A percentile compares a stretch with the other conserved stretches of the same genome.
phyloP scores from a whole-genome alignment of 2,329 filamentous ascomycete genomes.

The Exophiala sp. region DNA sequence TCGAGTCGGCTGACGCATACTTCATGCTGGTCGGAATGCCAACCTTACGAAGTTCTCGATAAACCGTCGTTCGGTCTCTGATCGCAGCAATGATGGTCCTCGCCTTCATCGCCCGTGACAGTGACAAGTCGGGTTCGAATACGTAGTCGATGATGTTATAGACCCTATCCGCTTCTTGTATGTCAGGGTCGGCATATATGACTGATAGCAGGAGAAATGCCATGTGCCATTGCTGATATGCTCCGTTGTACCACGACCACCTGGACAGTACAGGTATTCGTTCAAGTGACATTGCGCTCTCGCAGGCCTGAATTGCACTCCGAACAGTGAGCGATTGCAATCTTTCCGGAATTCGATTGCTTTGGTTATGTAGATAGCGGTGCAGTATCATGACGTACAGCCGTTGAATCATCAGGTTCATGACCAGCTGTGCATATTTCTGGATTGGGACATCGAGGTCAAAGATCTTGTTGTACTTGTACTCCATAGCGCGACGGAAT shows the following conservation, averaged over 20 bases:
- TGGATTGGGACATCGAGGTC: slow-evolving; percentile 60
- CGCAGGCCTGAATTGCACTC: slow-evolving; percentile 54
- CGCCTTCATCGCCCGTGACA: slow-evolving; percentile 56
- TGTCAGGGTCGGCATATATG: slow-evolving; percentile 57
- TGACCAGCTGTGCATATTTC: slow-evolving; percentile 60
- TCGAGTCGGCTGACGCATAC: slow-evolving; percentile 1
- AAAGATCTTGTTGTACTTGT: slow-evolving; percentile 63
- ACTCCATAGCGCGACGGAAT: slow-evolving; percentile 62
- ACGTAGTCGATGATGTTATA: slow-evolving; percentile 71
- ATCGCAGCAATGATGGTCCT: slow-evolving; percentile 61
- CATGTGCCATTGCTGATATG: slow-evolving; percentile 69
- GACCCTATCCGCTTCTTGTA: slow-evolving; percentile 61
- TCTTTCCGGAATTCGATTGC: slow-evolving; percentile 45
- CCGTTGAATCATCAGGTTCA: slow-evolving; percentile 61
- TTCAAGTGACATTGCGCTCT: slow-evolving; percentile 55
- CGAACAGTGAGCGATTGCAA: slow-evolving; percentile 62
- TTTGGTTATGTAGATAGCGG: slow-evolving; percentile 56
- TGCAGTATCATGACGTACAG: slow-evolving; percentile 66
- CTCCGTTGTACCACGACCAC: slow-evolving; percentile 70
- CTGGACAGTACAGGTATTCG: slow-evolving; percentile 49
- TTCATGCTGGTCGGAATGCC: slow-evolving; percentile 30
- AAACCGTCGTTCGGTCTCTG: slow-evolving; percentile 40
- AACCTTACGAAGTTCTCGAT: slow-evolving; percentile 31
- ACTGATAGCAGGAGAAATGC: slow-evolving; percentile 67
- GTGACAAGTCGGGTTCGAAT: slow-evolving; percentile 57